Evolutionary conservation across 192 early-diverging fungal species (phyloP).

Genomic region (Backusella parvicylindrica): DNA sequence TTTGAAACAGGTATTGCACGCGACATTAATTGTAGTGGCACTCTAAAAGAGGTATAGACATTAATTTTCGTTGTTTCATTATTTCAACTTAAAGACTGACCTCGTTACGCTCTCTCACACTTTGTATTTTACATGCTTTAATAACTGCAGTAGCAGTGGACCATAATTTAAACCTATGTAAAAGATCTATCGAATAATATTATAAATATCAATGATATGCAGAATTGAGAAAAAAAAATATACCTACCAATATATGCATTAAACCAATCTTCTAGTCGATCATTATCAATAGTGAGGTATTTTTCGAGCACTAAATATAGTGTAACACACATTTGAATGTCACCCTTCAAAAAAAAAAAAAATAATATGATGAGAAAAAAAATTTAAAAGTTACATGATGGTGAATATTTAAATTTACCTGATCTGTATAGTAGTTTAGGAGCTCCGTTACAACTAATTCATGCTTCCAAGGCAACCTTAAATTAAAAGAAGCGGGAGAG

Average conservation of each 20-base stretch:
- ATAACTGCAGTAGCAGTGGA: constrained; percentile 59
- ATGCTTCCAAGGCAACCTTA: constrained; percentile 40
- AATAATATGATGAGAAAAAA: not conserved
- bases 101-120: constrained; percentile 47
- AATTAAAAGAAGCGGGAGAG: not conserved
- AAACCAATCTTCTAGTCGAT: constrained; percentile 64
- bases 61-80: not conserved
- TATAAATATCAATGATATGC: not conserved
- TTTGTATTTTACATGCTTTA: constrained; percentile 43
- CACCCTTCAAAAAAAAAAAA: constrained; percentile 42
- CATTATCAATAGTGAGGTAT: constrained; percentile 36
- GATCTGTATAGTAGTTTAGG: constrained; percentile 70
- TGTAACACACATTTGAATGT: constrained; percentile 80
- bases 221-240: not conserved
- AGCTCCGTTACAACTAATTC: constrained; percentile 50
- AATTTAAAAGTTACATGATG: not conserved
- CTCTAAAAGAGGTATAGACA: constrained; percentile 36
- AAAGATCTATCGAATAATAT: constrained; percentile 46
- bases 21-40: constrained; percentile 69
- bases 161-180: constrained; percentile 72
- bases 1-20: constrained; percentile 67
- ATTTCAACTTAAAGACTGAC: constrained; percentile 58
- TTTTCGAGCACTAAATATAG: constrained; percentile 57
- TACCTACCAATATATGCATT: constrained; percentile 62
- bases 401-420: constrained; percentile 37